phyloP scores from a whole-genome alignment of 768 basidiomycete species.

The Zangia roseola region DNA sequence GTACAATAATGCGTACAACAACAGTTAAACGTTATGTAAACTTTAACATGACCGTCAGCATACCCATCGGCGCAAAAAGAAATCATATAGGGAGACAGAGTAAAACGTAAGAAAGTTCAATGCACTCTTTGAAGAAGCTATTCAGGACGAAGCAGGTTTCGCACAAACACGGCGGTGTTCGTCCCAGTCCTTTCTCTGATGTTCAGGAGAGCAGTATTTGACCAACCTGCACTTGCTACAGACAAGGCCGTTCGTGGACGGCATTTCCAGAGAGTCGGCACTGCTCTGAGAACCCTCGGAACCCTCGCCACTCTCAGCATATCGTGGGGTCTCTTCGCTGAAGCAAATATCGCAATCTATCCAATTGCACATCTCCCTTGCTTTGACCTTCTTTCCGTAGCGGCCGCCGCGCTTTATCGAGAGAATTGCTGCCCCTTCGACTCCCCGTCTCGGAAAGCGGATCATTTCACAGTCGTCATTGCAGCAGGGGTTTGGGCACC shows the following conservation, averaged over 20 bases:
- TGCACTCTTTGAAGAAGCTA: background rate
- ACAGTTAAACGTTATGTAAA: background rate
- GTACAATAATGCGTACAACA: conserved; percentile 2
- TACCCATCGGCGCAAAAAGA: background rate
- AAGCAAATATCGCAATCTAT: conserved; percentile 70
- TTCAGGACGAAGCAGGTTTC: conserved; percentile 30
- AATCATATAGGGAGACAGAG: background rate
- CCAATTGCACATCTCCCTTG: conserved; percentile 79
- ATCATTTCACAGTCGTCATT: conserved; percentile 83
- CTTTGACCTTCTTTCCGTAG: conserved; percentile 47
- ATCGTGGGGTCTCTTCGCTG: conserved; percentile 38
- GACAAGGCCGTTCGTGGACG: conserved; percentile 48
- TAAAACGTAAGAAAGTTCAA: background rate
- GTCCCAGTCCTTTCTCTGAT: conserved; percentile 76
- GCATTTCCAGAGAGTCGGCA: conserved; percentile 32
- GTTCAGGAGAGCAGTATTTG: conserved; percentile 73
- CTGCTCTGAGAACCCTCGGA: conserved; percentile 48
- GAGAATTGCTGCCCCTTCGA: conserved; percentile 60
- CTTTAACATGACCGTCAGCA: too few relatives aligned
- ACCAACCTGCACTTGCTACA: conserved; percentile 80
- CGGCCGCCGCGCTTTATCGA: conserved; percentile 58
- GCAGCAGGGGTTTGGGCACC: conserved; percentile 77
- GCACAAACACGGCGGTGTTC: conserved; percentile 72
- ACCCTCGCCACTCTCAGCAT: conserved; percentile 40
- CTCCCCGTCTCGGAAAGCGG: conserved; percentile 67